Conservation (phyloP, 2,329 filamentous ascomycete genomes). For the Aspergillus cejpii region DNA sequence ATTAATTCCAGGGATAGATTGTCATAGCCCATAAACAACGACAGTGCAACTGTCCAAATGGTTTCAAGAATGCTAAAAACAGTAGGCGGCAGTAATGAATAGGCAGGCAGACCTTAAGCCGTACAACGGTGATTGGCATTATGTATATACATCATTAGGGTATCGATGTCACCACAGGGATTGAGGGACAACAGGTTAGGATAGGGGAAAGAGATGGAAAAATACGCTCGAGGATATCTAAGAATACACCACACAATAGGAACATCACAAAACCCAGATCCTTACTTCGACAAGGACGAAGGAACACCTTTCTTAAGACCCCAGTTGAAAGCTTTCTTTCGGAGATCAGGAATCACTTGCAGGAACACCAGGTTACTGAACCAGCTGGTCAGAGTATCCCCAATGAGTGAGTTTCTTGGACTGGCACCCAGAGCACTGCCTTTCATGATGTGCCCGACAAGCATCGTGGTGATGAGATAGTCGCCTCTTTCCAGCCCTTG, state of each 20-base stretch:
- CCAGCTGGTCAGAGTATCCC: constrained; percentile 52
- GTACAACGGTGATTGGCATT: too few species aligned
- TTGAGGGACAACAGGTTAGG: not conserved
- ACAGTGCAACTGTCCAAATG: too few species aligned
- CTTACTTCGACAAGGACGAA: constrained; percentile 5
- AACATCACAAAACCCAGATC: constrained; percentile 9
- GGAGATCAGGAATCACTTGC: constrained; percentile 52
- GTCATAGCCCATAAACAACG: too few species aligned
- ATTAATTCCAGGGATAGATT: too few species aligned
- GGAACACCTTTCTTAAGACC: constrained; percentile 50
- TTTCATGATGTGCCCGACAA: constrained; percentile 66
- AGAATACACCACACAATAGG: constrained; percentile 17
- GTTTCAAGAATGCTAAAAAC: too few species aligned
- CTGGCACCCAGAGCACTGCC: constrained; percentile 49
- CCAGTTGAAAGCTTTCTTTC: constrained; percentile 51
- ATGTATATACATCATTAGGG: too few species aligned
- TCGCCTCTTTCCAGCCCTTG: constrained; percentile 70
- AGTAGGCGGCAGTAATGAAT: too few species aligned
- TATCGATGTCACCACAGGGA: not conserved
- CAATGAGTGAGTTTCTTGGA: constrained; percentile 47
- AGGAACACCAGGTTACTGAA: constrained; percentile 49
- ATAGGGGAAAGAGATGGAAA: not conserved
- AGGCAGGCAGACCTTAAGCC: too few species aligned
- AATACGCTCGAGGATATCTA: constrained; percentile 26
- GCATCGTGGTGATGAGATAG: constrained; percentile 69